Conservation (phyloP, 352 stramenopile genomes). For the Phytopythium kandeliae region DNA sequence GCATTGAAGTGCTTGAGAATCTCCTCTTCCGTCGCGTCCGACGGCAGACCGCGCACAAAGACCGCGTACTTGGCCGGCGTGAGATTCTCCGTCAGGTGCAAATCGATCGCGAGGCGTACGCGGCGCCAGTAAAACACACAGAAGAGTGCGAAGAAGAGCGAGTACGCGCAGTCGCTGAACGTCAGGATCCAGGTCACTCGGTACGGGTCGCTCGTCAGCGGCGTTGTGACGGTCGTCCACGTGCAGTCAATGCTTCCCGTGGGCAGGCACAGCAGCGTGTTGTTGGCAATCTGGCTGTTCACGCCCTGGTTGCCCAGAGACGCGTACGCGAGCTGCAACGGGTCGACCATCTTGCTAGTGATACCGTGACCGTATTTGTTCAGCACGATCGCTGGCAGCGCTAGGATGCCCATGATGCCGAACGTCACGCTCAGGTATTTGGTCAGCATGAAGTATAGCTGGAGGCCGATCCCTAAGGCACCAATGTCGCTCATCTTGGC, state of each 20-base stretch:
- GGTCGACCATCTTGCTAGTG: conserved; percentile 65
- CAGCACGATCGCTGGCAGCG: conserved; percentile 58
- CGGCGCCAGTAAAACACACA: conserved; percentile 46
- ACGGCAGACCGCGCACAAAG: conserved; percentile 66
- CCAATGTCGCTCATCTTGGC: conserved; percentile 71
- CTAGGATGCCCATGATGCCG: conserved; percentile 57
- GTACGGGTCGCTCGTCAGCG: conserved; percentile 48
- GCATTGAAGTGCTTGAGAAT: conserved; percentile 74
- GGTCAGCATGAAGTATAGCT: conserved; percentile 84
- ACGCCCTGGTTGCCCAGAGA: conserved; percentile 81
- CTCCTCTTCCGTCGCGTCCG: conserved; percentile 54
- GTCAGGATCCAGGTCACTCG: conserved; percentile 76
- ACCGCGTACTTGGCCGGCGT: conserved; percentile 81
- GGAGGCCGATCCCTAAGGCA: conserved; percentile 69
- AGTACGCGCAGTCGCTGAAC: conserved; percentile 54
- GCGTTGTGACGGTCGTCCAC: conserved; percentile 57
- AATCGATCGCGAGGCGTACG: conserved; percentile 43
- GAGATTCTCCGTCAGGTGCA: conserved; percentile 68
- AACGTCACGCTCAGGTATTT: conserved; percentile 71
- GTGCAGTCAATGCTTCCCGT: conserved; percentile 67
- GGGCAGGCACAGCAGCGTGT: conserved; percentile 38
- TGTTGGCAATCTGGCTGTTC: conserved; percentile 37
- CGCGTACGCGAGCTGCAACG: conserved; percentile 59
- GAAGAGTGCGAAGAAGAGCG: conserved; percentile 63
- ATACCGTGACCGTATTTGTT: conserved; percentile 67